Percentiles rank a stretch among this genome's conserved stretches.
phyloP scores from a whole-genome alignment of 2,329 filamentous ascomycete species.

The Colletotrichum sp. region DNA sequence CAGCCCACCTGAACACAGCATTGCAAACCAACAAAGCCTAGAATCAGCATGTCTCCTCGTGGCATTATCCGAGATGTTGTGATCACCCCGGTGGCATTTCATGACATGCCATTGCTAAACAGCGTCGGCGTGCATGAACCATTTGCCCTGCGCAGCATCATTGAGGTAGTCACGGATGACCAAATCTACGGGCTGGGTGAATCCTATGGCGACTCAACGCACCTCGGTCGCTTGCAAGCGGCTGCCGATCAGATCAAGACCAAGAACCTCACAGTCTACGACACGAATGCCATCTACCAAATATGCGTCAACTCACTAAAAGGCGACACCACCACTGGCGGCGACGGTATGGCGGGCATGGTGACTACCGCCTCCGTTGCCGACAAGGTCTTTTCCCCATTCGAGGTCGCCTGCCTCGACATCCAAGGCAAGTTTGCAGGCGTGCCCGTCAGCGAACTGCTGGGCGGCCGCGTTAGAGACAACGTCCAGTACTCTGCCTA shows the following conservation, averaged over 20 bases:
- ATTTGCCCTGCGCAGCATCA: constrained; percentile 45
- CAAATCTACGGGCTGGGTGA: constrained; percentile 41
- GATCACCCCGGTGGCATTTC: constrained; percentile 48
- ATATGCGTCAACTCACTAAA: constrained; percentile 78
- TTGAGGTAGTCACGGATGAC: constrained; percentile 39
- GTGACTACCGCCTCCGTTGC: constrained; percentile 44
- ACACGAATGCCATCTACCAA: constrained; percentile 85
- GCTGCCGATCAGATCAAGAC: constrained; percentile 33
- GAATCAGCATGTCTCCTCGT: constrained; percentile 27
- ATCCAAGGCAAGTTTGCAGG: constrained; percentile 45
- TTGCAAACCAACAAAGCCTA: neutral
- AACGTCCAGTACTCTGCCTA: constrained; percentile 47
- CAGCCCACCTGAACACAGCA: neutral
- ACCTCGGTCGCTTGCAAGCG: constrained; percentile 36
- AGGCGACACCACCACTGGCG: constrained; percentile 49
- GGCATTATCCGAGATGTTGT: constrained; percentile 40
- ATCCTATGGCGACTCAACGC: constrained; percentile 44
- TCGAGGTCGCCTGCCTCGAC: constrained; percentile 47
- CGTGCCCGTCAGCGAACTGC: constrained; percentile 41
- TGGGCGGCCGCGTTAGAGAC: constrained; percentile 43
- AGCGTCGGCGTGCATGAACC: constrained; percentile 49
- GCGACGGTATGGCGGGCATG: constrained; percentile 63
- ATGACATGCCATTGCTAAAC: constrained; percentile 49
- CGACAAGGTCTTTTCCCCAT: constrained; percentile 47
- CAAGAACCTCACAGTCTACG: constrained; percentile 39